These are phyloP conservation scores for Williopsis jadinii DNA, from an alignment of 1,139 yeast genomes.

Conservation along the genomic window DNA sequence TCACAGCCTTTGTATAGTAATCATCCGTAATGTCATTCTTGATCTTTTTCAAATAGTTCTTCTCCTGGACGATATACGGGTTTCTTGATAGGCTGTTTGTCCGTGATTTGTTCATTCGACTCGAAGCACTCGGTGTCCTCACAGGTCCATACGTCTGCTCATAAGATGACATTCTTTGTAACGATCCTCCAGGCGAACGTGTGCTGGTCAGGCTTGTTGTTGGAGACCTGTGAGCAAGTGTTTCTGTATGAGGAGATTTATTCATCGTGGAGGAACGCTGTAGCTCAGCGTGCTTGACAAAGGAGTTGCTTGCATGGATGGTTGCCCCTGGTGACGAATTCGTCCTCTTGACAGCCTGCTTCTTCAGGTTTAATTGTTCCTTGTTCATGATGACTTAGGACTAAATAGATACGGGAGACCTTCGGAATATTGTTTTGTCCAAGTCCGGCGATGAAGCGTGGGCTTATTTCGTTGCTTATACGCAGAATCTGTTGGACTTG, in stretches of 20 bases:
- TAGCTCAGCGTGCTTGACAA: slow-evolving; percentile 1
- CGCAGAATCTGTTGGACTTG: too few species aligned
- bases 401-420: too few species aligned
- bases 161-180: slow-evolving; percentile 13
- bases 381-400: too few species aligned
- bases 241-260: slow-evolving; percentile 6
- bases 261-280: slow-evolving; percentile 4
- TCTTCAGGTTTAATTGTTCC: too few species aligned
- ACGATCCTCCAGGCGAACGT: slow-evolving; percentile 15
- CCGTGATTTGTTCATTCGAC: slow-evolving; percentile 15
- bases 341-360: too few species aligned
- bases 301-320: too few species aligned
- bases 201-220: slow-evolving; percentile 9
- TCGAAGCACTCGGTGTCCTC: slow-evolving; percentile 19
- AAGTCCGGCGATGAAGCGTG: too few species aligned
- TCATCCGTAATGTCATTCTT: slow-evolving; percentile 62
- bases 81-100: slow-evolving; percentile 20
- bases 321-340: too few species aligned
- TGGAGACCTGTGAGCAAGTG: slow-evolving; percentile 14
- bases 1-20: slow-evolving; percentile 58
- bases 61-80: slow-evolving; percentile 48
- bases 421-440: too few species aligned
- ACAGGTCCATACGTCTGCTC: slow-evolving; percentile 18
- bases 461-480: too few species aligned
- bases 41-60: slow-evolving; percentile 58